Conservation (phyloP, 2,329 filamentous ascomycete genomes). For the Xylaria arbuscula region DNA sequence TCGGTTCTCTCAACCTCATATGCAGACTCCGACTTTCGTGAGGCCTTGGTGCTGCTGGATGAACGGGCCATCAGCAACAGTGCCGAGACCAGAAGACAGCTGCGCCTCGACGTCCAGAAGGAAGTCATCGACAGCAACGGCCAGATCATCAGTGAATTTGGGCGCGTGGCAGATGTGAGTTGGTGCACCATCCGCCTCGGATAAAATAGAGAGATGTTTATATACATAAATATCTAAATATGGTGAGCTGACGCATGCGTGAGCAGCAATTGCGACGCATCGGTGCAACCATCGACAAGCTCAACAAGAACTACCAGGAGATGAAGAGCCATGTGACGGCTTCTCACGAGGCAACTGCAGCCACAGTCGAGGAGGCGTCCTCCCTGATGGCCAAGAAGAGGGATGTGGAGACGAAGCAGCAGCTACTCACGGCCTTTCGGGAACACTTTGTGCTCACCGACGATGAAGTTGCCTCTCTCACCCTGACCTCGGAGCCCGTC, state of each 20-base stretch:
- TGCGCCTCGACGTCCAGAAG: constrained; percentile 86
- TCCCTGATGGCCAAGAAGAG: constrained; percentile 77
- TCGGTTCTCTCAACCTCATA: constrained; percentile 91
- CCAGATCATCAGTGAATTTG: constrained; percentile 87
- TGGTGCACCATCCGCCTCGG: constrained; percentile 4
- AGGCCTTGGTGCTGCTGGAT: constrained; percentile 84
- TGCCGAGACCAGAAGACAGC: constrained; percentile 78
- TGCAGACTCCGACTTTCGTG: constrained; percentile 89
- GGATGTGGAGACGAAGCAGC: constrained; percentile 82
- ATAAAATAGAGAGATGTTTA: no score
- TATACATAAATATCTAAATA: not conserved
- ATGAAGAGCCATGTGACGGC: constrained; percentile 82
- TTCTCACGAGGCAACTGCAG: constrained; percentile 78
- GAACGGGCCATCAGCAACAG: constrained; percentile 76
- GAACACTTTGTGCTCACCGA: constrained; percentile 87
- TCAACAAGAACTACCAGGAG: constrained; percentile 82
- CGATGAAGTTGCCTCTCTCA: constrained; percentile 80
- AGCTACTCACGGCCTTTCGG: constrained; percentile 79
- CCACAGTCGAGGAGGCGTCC: constrained; percentile 81
- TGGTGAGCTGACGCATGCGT: constrained; percentile 22
- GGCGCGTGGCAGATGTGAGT: constrained; percentile 77
- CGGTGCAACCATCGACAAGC: constrained; percentile 77
- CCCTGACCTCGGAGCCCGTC: constrained; percentile 81
- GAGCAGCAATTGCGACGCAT: constrained; percentile 82
- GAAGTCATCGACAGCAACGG: constrained; percentile 95